phyloP scores from a whole-genome alignment of 306 rosid genomes.

The Castanopsis chinensis region DNA sequence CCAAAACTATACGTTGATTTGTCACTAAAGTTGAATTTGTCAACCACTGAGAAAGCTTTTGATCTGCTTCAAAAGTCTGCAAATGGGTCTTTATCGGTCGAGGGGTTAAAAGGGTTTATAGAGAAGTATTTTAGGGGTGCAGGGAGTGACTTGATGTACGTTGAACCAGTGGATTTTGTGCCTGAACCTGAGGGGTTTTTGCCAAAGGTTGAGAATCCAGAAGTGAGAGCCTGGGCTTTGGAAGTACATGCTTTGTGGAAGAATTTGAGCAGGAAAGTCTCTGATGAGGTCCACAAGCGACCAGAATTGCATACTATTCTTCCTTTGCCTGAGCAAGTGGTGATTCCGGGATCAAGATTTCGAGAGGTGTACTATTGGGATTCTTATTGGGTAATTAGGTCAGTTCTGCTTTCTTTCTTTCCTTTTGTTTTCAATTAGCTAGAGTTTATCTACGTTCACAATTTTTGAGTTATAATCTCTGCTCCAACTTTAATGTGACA shows the following conservation, averaged over 20 bases:
- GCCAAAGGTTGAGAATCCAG: conserved; percentile 53
- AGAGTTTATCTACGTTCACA: too few relatives aligned
- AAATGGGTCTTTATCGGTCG: conserved; percentile 37
- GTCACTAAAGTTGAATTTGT: conserved; percentile 47
- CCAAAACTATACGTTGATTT: conserved; percentile 78
- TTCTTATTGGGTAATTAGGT: conserved; percentile 92
- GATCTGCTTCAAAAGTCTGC: conserved; percentile 32
- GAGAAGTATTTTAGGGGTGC: conserved; percentile 40
- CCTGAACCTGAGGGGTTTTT: conserved; percentile 59
- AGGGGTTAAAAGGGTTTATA: conserved; percentile 37
- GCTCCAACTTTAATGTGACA: too few relatives aligned
- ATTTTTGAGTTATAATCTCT: too few relatives aligned
- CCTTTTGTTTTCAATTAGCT: too few relatives aligned
- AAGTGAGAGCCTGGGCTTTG: conserved; percentile 76
- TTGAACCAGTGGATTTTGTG: conserved; percentile 59
- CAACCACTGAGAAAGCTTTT: conserved; percentile 45
- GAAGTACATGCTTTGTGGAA: conserved; percentile 77
- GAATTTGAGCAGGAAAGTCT: conserved; percentile 56
- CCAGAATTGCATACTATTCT: conserved; percentile 69
- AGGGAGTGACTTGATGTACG: conserved; percentile 64
- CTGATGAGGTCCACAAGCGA: conserved; percentile 30
- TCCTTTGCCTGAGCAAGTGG: conserved; percentile 46
- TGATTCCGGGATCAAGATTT: conserved; percentile 83
- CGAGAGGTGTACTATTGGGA: conserved; percentile 95
- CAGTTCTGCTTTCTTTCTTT: neutral